phyloP scores from a whole-genome alignment of 306 rosid species.

The Casuarina glauca region DNA sequence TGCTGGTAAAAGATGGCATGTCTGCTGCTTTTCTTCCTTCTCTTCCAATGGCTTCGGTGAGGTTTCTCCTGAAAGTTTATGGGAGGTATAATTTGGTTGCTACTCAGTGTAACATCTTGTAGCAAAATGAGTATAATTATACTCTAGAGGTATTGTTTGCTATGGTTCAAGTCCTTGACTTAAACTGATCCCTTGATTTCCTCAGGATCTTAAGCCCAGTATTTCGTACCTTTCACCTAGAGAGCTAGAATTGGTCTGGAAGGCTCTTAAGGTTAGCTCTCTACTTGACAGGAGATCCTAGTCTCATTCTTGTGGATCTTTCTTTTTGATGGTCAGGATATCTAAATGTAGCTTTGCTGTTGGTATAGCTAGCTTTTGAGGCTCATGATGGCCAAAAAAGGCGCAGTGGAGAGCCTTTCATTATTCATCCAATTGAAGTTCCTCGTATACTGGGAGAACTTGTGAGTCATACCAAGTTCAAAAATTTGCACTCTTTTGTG shows the following conservation, averaged over 20 bases:
- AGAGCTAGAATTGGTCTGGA: slow-evolving; percentile 79
- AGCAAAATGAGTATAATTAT: too few species aligned
- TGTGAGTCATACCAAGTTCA: slow-evolving; percentile 52
- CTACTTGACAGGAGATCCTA: slow-evolving; percentile 28
- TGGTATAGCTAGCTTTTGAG: slow-evolving; percentile 82
- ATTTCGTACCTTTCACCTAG: slow-evolving; percentile 77
- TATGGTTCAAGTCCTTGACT: slow-evolving; percentile 26
- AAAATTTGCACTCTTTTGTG: slow-evolving; percentile 14
- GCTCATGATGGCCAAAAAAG: slow-evolving; percentile 99
- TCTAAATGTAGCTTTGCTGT: slow-evolving; percentile 20
- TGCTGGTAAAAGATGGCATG: slow-evolving; percentile 51
- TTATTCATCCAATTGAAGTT: slow-evolving; percentile 99
- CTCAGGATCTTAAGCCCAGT: slow-evolving; percentile 85
- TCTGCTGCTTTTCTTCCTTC: slow-evolving; percentile 55
- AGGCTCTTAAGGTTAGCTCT: slow-evolving; percentile 80
- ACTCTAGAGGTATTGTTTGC: slow-evolving; percentile 10
- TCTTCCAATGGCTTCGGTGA: slow-evolving; percentile 46
- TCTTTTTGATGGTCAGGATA: slow-evolving; percentile 21
- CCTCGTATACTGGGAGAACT: slow-evolving; percentile 96
- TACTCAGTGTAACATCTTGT: slow-evolving; percentile 25
- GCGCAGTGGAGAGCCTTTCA: slow-evolving; percentile 99
- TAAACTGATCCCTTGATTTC: slow-evolving; percentile 30
- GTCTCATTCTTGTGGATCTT: slow-evolving; percentile 24
- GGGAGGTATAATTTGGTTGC: slow-evolving; percentile 78
- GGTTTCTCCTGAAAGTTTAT: slow-evolving; percentile 77